Base-by-base conservation (phyloP, 768 basidiomycete genomes). In the Kondoa subrosea region DNA sequence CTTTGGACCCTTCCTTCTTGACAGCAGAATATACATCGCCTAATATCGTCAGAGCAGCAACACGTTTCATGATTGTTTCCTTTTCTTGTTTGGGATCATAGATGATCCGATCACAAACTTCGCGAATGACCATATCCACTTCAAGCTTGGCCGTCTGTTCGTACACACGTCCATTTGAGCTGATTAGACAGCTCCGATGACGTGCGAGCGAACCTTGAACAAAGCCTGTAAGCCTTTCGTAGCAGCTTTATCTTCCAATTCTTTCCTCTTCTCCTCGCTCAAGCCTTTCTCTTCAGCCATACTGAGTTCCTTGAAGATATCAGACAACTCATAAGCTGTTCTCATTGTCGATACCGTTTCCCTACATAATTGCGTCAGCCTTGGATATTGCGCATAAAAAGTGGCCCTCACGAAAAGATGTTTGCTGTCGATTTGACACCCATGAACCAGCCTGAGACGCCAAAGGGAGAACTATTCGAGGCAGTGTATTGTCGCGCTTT, bases 371-470 rank as follows among this genome's bases (percentile, higher is more conserved):
- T 68, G 59, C 27, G 33, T 34, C 15, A 65, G 64, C 16, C 12
- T 21, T 29, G 34, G 2, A 1, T 27, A 59, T 12, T 27, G 14
- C 27, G 21, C 27, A 33, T 17, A 15, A 66, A 34, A 17, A 57
- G 56, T 8, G 1, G 88, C 84, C 26, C 88, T 84, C 15, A 91
- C 77, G 0, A 71, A 77, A 93, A 88, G 21, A 91, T 87, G 74
- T 92, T 89, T 63, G 90, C 91, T 78, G 89, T 91, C 15, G 87
- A 88, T 76, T 89, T 88, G 1, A 91, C 88, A 66, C 89, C 89
- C 76, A 92, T 90, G 68, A 92, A 76, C 90, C 90, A 93, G 4
- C 91, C 90, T 15, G 90, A 90, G 17, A 93, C 85, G 30, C 90
- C 90, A 62, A 90, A 80, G 14, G 83, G 79, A 0, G 84, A 80